phyloP scores from a whole-genome alignment of 164 flowering plant genomes.

The Warburgia ugandensis region DNA sequence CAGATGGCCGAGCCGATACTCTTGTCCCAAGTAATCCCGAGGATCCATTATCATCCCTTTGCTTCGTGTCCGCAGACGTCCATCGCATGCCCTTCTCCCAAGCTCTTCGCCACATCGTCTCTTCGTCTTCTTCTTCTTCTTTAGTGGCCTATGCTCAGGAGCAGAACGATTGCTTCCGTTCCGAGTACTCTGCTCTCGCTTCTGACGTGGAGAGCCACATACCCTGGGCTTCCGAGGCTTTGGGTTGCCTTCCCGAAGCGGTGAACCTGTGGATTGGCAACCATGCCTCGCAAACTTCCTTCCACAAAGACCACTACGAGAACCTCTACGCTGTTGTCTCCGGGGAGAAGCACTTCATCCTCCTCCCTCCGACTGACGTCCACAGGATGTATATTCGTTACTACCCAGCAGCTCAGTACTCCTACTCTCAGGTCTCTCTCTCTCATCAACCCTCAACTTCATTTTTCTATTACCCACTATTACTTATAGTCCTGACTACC shows the following conservation, averaged over 20 bases:
- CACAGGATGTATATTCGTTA: slow-evolving; percentile 71
- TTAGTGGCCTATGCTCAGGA: slow-evolving; percentile 76
- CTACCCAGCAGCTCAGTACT: slow-evolving; percentile 72
- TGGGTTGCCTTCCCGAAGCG: slow-evolving; percentile 79
- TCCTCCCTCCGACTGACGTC: slow-evolving; percentile 90
- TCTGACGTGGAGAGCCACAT: slow-evolving; percentile 59
- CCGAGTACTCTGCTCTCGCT: slow-evolving; percentile 49
- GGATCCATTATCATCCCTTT: slow-evolving; percentile 28
- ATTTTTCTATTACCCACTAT: too few relatives aligned
- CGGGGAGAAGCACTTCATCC: slow-evolving; percentile 84
- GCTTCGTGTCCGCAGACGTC: slow-evolving; percentile 75
- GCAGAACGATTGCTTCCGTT: slow-evolving; percentile 82
- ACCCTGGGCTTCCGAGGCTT: slow-evolving; percentile 81
- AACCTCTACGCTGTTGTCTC: slow-evolving; percentile 80
- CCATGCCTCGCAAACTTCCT: slow-evolving; percentile 63
- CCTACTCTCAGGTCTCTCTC: slow-evolving; percentile 38
- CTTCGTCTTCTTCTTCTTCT: slow-evolving; percentile 2
- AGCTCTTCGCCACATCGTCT: slow-evolving; percentile 21
- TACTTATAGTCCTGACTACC: too few relatives aligned
- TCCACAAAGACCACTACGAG: slow-evolving; percentile 97
- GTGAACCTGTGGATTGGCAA: slow-evolving; percentile 94
- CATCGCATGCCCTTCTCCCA: slow-evolving; percentile 34
- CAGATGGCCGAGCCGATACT: slow-evolving; percentile 53
- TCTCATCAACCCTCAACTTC: neutral
- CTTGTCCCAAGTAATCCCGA: slow-evolving; percentile 25